phyloP scores from a whole-genome alignment of 2,329 filamentous ascomycete genomes.

The Penicillium olsonii region DNA sequence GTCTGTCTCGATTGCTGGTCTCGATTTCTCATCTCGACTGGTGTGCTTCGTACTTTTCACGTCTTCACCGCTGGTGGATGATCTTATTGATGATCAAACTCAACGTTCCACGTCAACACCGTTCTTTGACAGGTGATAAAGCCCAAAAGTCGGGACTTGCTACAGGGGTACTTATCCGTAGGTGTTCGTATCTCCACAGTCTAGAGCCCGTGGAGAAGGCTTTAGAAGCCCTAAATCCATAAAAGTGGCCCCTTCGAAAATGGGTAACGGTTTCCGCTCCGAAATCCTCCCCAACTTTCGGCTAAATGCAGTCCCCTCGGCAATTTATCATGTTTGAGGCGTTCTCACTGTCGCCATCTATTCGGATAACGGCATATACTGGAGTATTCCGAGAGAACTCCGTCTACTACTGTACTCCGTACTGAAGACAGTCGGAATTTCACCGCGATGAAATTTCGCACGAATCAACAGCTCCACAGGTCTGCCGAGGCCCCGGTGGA shows the following conservation, averaged over 20 bases:
- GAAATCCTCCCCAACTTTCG: constrained; percentile 1
- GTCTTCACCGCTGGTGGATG: too few species aligned
- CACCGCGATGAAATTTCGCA: constrained; percentile 3
- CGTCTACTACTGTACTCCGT: too few species aligned
- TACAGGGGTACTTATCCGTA: background rate
- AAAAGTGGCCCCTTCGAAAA: background rate
- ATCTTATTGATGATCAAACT: constrained; percentile 11
- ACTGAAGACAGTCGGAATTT: background rate
- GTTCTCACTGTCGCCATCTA: too few species aligned
- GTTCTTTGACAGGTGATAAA: constrained; percentile 5
- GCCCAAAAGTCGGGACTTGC: background rate
- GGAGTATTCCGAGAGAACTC: background rate
- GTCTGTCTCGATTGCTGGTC: background rate
- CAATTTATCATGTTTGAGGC: too few species aligned
- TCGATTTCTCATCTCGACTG: too few species aligned
- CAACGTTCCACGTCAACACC: constrained; percentile 20
- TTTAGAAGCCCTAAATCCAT: background rate
- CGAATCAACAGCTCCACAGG: constrained; percentile 14
- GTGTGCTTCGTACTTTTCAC: too few species aligned
- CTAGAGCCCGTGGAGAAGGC: constrained; percentile 4
- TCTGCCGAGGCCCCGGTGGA: constrained; percentile 2
- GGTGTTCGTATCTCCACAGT: background rate
- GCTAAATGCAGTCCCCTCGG: constrained; percentile 10
- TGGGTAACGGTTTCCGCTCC: background rate
- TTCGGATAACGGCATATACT: too few species aligned